Evolutionary conservation across 2,329 filamentous ascomycete genomes (phyloP).

Genomic region (Zymoseptoria tritici): DNA sequence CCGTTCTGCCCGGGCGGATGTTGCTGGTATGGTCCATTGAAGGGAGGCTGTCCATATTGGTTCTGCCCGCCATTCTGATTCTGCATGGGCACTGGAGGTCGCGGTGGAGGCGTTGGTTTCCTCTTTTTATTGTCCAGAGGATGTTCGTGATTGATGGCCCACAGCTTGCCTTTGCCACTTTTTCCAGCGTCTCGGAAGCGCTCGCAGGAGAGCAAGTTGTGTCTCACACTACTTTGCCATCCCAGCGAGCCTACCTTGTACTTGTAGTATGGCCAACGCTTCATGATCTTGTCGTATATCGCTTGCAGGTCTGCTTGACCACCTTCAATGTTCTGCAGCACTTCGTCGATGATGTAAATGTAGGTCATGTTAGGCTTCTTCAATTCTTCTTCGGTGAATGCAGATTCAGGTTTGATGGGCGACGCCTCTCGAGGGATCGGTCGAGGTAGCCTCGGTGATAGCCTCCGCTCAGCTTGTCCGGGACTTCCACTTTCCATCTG

Average conservation of each 20-base stretch:
- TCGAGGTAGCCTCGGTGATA: constrained; percentile 4
- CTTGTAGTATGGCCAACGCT: constrained; percentile 58
- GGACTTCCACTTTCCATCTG: constrained; percentile 3
- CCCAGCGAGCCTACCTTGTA: constrained; percentile 52
- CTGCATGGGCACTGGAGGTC: constrained; percentile 15
- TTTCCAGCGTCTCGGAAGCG: constrained; percentile 55
- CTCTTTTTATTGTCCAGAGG: constrained; percentile 54
- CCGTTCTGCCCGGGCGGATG: constrained; percentile 9
- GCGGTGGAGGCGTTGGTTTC: constrained; percentile 36
- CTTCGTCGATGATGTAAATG: constrained; percentile 56
- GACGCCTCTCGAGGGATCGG: constrained; percentile 43
- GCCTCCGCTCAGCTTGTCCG: not conserved
- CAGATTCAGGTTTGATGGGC: constrained; percentile 55
- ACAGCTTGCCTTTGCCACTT: constrained; percentile 56
- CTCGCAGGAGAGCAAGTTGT: constrained; percentile 54
- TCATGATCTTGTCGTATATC: constrained; percentile 57
- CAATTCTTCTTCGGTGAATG: constrained; percentile 66
- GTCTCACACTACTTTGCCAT: constrained; percentile 60
- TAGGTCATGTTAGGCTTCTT: constrained; percentile 60
- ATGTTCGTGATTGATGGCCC: constrained; percentile 52
- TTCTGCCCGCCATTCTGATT: constrained; percentile 11
- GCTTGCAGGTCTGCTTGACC: constrained; percentile 57
- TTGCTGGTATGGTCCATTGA: constrained; percentile 8
- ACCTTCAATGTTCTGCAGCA: constrained; percentile 48
- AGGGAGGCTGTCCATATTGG: constrained; percentile 11